Percentiles rank a stretch among this genome's conserved stretches.
Conservation (phyloP, 2,329 filamentous ascomycete species). For the Sporothrix luriei region DNA sequence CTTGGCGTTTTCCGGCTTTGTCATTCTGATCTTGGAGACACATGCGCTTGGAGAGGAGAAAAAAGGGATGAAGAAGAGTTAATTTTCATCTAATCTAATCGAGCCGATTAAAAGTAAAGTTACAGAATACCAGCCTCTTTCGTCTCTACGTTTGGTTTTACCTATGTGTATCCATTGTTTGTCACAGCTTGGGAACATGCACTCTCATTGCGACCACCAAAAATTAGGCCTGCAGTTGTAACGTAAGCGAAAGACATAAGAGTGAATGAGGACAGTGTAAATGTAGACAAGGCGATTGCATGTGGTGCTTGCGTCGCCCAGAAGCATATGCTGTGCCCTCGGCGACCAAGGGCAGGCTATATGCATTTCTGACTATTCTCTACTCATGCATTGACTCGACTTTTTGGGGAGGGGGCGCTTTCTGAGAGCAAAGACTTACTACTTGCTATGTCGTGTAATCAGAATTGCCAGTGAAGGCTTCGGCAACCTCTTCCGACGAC, state of each 20-base stretch:
- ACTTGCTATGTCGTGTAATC: background rate
- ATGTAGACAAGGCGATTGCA: background rate
- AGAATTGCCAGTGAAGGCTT: background rate
- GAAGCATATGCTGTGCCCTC: conserved; percentile 19
- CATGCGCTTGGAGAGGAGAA: background rate
- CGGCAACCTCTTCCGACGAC: conserved; percentile 6
- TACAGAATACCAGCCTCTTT: background rate
- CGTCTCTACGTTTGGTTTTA: background rate
- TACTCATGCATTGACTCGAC: background rate
- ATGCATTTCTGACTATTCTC: background rate
- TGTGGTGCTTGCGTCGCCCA: background rate
- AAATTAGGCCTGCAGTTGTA: background rate
- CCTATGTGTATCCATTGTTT: background rate
- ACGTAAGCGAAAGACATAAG: background rate
- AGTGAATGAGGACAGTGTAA: no score
- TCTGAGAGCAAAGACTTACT: background rate
- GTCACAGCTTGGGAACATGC: background rate
- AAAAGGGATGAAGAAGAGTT: background rate
- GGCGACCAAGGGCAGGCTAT: background rate
- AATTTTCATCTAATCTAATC: conserved; percentile 1
- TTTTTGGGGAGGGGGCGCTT: background rate
- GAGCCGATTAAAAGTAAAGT: background rate
- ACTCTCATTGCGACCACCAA: background rate
- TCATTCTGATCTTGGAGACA: background rate
- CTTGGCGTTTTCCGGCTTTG: background rate